Evolutionary conservation across 2,329 filamentous ascomycete species (phyloP).

Genomic region (Rutstroemia sydowiana): DNA sequence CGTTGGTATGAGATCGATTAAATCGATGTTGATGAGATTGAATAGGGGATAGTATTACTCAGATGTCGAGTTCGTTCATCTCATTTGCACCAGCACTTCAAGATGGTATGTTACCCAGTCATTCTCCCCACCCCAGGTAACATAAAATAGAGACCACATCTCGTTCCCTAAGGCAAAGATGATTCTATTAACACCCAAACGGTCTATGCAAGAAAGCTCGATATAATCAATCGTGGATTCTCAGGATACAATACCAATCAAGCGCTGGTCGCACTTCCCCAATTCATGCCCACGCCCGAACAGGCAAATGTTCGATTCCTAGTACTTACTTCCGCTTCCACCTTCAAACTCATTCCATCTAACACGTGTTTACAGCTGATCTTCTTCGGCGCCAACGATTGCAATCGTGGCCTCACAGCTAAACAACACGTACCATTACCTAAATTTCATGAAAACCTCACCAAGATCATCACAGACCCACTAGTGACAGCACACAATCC

Average conservation of each 20-base stretch:
- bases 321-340: conserved; percentile 27
- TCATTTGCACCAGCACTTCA: conserved; percentile 22
- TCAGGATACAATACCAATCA: conserved; percentile 22
- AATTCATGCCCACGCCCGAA: conserved; percentile 17
- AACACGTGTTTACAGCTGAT: conserved; percentile 33
- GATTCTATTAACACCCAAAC: neutral
- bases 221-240: conserved; percentile 23
- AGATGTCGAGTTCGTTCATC: conserved; percentile 19
- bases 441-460: conserved; percentile 65
- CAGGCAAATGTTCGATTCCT: conserved; percentile 33
- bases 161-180: too few species aligned
- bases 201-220: conserved; percentile 5
- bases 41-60: conserved; percentile 24
- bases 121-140: too few species aligned
- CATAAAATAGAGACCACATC: too few species aligned
- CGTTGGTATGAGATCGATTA: too few species aligned
- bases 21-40: neutral
- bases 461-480: conserved; percentile 63
- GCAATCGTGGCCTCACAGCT: conserved; percentile 52
- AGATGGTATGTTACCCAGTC: conserved; percentile 11
- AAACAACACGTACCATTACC: conserved; percentile 69
- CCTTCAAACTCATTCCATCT: neutral
- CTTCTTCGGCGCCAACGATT: conserved; percentile 87
- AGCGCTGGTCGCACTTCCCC: conserved; percentile 14
- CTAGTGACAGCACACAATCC: conserved; percentile 61